Base-by-base conservation (phyloP, 2,329 filamentous ascomycete species). In the Penicillium sp. region DNA sequence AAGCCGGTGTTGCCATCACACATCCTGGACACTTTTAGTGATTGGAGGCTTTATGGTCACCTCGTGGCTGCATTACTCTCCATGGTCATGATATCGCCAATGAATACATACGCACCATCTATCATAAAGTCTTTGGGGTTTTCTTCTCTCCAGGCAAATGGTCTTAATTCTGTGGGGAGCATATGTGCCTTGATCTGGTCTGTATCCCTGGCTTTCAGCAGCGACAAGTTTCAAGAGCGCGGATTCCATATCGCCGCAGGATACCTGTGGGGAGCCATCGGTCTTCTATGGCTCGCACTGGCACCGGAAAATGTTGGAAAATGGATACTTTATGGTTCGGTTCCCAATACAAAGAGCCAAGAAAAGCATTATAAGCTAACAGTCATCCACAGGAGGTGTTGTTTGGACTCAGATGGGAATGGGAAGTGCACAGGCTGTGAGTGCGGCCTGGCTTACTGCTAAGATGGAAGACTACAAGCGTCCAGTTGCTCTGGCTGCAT, bases 391-490 rank as follows among this genome's bases (percentile, higher is more conserved):
- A 63, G 62, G 62, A 23, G 62, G 61, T 4, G 61, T 64, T 19
- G 58, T 65, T n/a, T 61, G 56, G 61, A 64, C 61, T 5, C 61
- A 65, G 14, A 55, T 55, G 52, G 52, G 52, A 11, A 55, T 55
- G 52, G 52, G 52, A 2, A 51, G 52, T 31, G 63, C 62, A 2
- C 63, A 66, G 43, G 63, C 63, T 16, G 61, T 66, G 34, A 64
- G 48, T 44, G 63, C 63, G 11, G 63, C 63, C 14, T 66, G 63
- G 63, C 54, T 66, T 7, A 63, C 62, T 2, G 52, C 63, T 10
- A 66, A 66, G 23, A 64, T 66, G 60, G 43, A 60, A 54, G 63
- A 66, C 39, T 56, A 64, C 43, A 64, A 64, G 34, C 62, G 63
- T 6, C 63, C 63, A 5, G 55, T 63, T 8, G 63, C 63, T 10